phyloP scores from a whole-genome alignment of 306 rosid genomes.

The Begonia masoniana region DNA sequence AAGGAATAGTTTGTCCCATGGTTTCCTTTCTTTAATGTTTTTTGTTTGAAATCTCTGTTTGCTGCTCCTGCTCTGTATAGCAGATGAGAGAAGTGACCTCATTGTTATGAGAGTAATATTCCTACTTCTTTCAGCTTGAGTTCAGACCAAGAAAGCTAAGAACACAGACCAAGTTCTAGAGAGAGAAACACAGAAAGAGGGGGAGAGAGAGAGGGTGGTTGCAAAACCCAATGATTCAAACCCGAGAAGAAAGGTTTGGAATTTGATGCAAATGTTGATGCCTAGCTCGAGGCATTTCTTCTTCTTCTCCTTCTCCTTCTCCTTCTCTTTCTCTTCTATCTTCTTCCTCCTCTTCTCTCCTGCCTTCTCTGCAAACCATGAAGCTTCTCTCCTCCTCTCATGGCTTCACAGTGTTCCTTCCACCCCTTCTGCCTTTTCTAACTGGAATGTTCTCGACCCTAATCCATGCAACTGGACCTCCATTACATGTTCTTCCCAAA shows the following conservation, averaged over 20 bases:
- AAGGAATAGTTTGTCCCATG: conserved; percentile 16
- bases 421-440: conserved; percentile 32
- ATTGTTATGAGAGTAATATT: too few relatives aligned
- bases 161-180: conserved; percentile 1
- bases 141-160: conserved; percentile 30
- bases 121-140: conserved; percentile 18
- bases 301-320: conserved; percentile 11
- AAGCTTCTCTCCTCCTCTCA: conserved; percentile 58
- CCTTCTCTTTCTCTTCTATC: conserved; percentile 6
- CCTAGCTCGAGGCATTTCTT: conserved; percentile 35
- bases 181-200: conserved; percentile 11
- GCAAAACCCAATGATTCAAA: conserved; percentile 32
- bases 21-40: background rate
- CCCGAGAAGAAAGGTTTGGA: conserved; percentile 43
- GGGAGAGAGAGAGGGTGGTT: conserved; percentile 6
- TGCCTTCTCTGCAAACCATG: conserved; percentile 43
- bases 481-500: conserved; percentile 57
- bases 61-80: conserved; percentile 9
- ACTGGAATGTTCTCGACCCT: conserved; percentile 54
- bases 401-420: conserved; percentile 52
- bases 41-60: background rate
- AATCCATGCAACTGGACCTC: conserved; percentile 85
- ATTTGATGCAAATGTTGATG: conserved; percentile 47
- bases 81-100: conserved; percentile 1
- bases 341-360: conserved; percentile 21